Evolutionary conservation across 345 rosid genomes (phyloP).

Genomic region (Toxicodendron radicans): DNA sequence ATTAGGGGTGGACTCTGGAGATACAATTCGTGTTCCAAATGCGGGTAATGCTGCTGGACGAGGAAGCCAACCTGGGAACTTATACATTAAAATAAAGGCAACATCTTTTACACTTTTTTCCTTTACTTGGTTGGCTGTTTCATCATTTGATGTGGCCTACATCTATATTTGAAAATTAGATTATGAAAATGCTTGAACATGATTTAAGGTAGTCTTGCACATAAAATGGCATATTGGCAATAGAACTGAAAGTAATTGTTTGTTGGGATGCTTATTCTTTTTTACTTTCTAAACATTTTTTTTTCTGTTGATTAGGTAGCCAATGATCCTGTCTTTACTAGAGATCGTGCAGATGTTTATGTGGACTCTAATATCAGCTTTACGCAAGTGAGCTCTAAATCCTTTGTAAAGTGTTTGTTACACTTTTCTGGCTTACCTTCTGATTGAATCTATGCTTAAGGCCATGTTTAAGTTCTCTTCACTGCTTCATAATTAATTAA

Average conservation of each 20-base stretch:
- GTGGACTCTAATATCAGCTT: slow-evolving; percentile 84
- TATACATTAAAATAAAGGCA: slow-evolving; percentile 81
- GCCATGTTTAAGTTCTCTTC: background rate
- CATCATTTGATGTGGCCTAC: background rate
- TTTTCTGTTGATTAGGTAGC: slow-evolving; percentile 56
- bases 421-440: slow-evolving; percentile 5
- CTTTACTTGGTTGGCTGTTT: background rate
- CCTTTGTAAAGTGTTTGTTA: slow-evolving; percentile 14
- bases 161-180: background rate
- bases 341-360: slow-evolving; percentile 90
- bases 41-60: slow-evolving; percentile 70
- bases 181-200: background rate
- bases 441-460: background rate
- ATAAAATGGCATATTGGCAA: background rate
- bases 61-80: slow-evolving; percentile 66
- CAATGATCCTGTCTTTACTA: slow-evolving; percentile 67
- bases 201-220: background rate
- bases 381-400: slow-evolving; percentile 65
- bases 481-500: slow-evolving; percentile 4
- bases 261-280: slow-evolving; percentile 10
- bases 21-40: slow-evolving; percentile 62
- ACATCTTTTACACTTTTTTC: slow-evolving; percentile 1
- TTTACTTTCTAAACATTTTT: slow-evolving; percentile 15
- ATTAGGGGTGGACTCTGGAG: slow-evolving; percentile 86
- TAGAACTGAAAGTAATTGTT: background rate